A percentile compares a stretch with the other conserved stretches of the same genome.
Evolutionary conservation across 495 filamentous ascomycete genomes (phyloP).

Genomic region (Peziza echinospora): DNA sequence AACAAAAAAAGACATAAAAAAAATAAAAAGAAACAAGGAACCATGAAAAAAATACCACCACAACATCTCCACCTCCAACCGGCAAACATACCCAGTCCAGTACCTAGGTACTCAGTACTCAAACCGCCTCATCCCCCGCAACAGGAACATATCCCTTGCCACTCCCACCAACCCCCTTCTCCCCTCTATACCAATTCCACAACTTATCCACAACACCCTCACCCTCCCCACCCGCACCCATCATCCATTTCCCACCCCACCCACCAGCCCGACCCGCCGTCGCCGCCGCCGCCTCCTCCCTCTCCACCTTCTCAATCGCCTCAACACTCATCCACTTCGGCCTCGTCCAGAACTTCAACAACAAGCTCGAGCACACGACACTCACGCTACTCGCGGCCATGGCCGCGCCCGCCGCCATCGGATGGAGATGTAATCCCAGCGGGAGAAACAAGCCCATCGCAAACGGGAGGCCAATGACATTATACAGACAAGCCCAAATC

Average conservation of each 20-base stretch:
- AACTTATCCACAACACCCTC: background rate
- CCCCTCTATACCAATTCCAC: constrained; percentile 1
- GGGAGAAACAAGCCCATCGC: constrained; percentile 92
- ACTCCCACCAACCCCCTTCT: background rate
- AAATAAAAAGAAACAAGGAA: background rate
- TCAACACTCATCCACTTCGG: constrained; percentile 76
- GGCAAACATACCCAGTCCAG: background rate
- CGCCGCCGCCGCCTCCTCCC: background rate
- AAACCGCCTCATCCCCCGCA: background rate
- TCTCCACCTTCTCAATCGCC: constrained; percentile 31
- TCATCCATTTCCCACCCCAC: background rate
- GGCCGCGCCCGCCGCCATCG: constrained; percentile 82
- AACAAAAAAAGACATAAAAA: background rate
- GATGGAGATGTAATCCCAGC: constrained; percentile 66
- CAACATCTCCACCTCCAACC: background rate
- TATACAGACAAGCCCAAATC: constrained; percentile 79
- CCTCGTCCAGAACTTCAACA: constrained; percentile 71
- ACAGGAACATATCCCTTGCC: constrained; percentile 9
- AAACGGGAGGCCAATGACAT: constrained; percentile 76
- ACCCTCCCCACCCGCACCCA: background rate
- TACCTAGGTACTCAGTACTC: background rate
- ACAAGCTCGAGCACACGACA: constrained; percentile 63
- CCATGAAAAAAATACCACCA: background rate
- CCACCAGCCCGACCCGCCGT: constrained; percentile 5
- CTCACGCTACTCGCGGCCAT: constrained; percentile 85